Percentiles rank a stretch among this genome's conserved stretches.
phyloP scores from a whole-genome alignment of 2,329 filamentous ascomycete species.

The Ophiostoma sp. region DNA sequence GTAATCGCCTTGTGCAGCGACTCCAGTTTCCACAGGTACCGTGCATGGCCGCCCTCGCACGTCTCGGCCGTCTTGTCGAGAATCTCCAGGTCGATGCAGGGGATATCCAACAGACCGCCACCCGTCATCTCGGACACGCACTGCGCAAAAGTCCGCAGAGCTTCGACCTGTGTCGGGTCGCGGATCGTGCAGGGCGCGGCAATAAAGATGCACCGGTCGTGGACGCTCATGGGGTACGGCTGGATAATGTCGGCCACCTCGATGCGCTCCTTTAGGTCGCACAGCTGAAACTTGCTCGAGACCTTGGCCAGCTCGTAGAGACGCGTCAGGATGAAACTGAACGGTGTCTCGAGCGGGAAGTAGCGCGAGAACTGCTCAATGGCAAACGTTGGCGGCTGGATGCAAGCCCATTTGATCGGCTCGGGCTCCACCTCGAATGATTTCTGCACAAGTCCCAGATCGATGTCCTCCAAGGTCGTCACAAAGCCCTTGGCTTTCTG shows the following conservation, averaged over 20 bases:
- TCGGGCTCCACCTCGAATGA: slow-evolving; percentile 61
- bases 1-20: slow-evolving; percentile 74
- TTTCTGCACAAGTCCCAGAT: slow-evolving; percentile 57
- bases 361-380: slow-evolving; percentile 74
- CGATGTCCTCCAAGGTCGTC: slow-evolving; percentile 67
- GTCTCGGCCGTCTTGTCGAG: slow-evolving; percentile 58
- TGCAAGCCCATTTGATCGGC: slow-evolving; percentile 64
- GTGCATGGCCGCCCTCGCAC: slow-evolving; percentile 38
- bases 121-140: slow-evolving; percentile 63
- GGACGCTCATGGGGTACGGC: slow-evolving; percentile 60
- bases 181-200: slow-evolving; percentile 61
- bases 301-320: slow-evolving; percentile 64
- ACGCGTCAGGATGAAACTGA: slow-evolving; percentile 74
- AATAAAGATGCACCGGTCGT: slow-evolving; percentile 71
- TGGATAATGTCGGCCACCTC: slow-evolving; percentile 71
- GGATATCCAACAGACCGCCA: slow-evolving; percentile 67
- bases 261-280: slow-evolving; percentile 57
- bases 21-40: slow-evolving; percentile 67
- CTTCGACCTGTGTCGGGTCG: slow-evolving; percentile 42
- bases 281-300: slow-evolving; percentile 65
- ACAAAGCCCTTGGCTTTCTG: slow-evolving; percentile 55
- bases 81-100: slow-evolving; percentile 64
- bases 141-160: slow-evolving; percentile 60
- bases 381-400: slow-evolving; percentile 65
- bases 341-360: slow-evolving; percentile 73